phyloP scores from a whole-genome alignment of 2,329 filamentous ascomycete species.

The Alternaria conjuncta region DNA sequence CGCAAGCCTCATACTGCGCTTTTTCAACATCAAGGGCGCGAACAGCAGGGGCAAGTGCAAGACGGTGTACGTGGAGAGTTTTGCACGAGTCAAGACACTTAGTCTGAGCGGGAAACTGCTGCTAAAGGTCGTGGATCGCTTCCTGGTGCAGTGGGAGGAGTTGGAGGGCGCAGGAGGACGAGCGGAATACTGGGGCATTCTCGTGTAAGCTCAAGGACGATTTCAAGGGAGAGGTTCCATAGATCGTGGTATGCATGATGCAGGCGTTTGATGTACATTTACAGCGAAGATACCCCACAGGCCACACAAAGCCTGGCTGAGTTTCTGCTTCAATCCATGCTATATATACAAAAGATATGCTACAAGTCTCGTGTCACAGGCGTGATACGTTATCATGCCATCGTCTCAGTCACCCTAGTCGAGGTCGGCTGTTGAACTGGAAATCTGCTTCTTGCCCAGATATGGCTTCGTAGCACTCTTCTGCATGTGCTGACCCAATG shows the following conservation, averaged over 20 bases:
- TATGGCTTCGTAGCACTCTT: conserved; percentile 25
- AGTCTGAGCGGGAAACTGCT: conserved; percentile 86
- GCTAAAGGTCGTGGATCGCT: conserved; percentile 72
- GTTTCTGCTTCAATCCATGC: conserved; percentile 6
- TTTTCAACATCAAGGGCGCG: conserved; percentile 52
- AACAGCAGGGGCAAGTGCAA: conserved; percentile 63
- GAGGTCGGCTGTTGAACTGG: conserved; percentile 11
- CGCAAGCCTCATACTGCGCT: conserved; percentile 62
- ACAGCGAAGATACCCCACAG: conserved; percentile 19
- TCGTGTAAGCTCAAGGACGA: conserved; percentile 34
- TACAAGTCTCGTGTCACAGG: conserved; percentile 11
- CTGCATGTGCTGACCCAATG: conserved; percentile 52
- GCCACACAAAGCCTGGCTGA: neutral
- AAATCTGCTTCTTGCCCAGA: conserved; percentile 16
- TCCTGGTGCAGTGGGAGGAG: conserved; percentile 80
- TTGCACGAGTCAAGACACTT: conserved; percentile 81
- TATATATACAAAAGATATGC: conserved; percentile 34
- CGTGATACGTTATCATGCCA: neutral
- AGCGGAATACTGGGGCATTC: conserved; percentile 54
- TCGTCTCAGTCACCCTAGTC: conserved; percentile 11
- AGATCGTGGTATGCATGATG: neutral
- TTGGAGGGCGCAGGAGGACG: conserved; percentile 57
- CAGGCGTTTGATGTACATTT: conserved; percentile 12
- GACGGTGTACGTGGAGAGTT: conserved; percentile 88
- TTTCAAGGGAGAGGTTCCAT: neutral